phyloP scores from a whole-genome alignment of 306 rosid species.

The Dryas octopetala region DNA sequence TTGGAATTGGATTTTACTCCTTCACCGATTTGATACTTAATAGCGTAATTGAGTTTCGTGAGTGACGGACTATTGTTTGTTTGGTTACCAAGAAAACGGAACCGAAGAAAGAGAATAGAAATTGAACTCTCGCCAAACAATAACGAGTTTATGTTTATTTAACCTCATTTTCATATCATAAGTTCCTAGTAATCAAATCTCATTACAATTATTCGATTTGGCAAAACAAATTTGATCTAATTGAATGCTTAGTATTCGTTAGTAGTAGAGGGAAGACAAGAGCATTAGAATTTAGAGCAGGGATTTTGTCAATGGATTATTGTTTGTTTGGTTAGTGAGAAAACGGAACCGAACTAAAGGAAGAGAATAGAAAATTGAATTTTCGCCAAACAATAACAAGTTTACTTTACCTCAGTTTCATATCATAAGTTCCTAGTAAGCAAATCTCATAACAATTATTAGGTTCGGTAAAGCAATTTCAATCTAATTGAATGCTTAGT shows the following conservation, averaged over 20 bases:
- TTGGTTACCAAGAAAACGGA: slow-evolving; percentile 8
- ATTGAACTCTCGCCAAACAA: neutral
- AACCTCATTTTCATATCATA: neutral
- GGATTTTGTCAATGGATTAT: neutral
- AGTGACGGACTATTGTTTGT: slow-evolving; percentile 1
- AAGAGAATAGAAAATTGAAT: neutral
- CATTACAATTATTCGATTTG: neutral
- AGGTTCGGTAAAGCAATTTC: neutral
- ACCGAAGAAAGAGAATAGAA: neutral
- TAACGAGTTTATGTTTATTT: neutral
- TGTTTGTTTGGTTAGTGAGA: slow-evolving; percentile 8
- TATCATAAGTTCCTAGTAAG: neutral
- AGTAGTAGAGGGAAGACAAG: too few species aligned
- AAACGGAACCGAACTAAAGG: neutral
- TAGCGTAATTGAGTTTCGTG: neutral
- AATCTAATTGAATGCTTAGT: neutral
- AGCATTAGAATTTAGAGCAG: too few species aligned
- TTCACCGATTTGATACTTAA: neutral
- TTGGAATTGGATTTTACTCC: neutral
- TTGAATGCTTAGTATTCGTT: neutral
- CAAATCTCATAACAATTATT: neutral
- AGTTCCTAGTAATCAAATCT: neutral
- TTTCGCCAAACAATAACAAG: neutral
- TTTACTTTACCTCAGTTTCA: neutral
- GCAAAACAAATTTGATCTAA: neutral